Percentiles rank a stretch among this genome's conserved stretches.
Evolutionary conservation across 768 basidiomycete species (phyloP).

Genomic region (Amylocystis lapponica): DNA sequence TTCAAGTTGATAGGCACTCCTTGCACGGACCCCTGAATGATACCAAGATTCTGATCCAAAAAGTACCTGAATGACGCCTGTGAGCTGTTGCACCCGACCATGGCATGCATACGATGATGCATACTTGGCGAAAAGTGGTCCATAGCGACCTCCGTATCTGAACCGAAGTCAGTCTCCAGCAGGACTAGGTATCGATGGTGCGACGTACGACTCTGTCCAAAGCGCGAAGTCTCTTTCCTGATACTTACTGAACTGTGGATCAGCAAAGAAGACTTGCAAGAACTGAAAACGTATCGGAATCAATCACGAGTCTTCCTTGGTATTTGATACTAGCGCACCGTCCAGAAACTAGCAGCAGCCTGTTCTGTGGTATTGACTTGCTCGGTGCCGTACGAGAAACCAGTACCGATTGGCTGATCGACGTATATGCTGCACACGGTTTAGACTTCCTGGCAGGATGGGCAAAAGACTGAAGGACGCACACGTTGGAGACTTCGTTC

Average conservation of each 20-base stretch:
- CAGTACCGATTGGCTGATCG: conserved; percentile 57
- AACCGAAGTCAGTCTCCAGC: conserved; percentile 8
- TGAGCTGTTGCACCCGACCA: neutral
- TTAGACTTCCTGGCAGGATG: neutral
- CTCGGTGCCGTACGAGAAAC: conserved; percentile 52
- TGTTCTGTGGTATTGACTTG: conserved; percentile 45
- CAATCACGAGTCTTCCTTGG: neutral
- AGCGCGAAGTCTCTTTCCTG: conserved; percentile 42
- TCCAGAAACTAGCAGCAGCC: conserved; percentile 56
- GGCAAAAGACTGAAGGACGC: neutral
- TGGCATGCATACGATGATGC: conserved; percentile 4
- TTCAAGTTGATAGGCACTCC: conserved; percentile 54
- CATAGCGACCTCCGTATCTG: conserved; percentile 35
- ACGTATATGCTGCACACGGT: conserved; percentile 38
- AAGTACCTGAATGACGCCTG: conserved; percentile 34
- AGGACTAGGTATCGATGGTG: neutral
- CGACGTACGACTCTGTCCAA: conserved; percentile 55
- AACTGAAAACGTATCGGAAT: conserved; percentile 33
- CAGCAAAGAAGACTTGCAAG: conserved; percentile 56
- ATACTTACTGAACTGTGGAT: conserved; percentile 47
- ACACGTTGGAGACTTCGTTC: conserved; percentile 52
- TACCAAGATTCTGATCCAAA: conserved; percentile 53
- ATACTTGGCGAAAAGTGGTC: conserved; percentile 30
- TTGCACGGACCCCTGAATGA: conserved; percentile 37
- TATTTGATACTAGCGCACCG: conserved; percentile 5